Evolutionary conservation across 2,329 filamentous ascomycete species (phyloP).

Genomic region (Macrophomina pseudophaseolina): DNA sequence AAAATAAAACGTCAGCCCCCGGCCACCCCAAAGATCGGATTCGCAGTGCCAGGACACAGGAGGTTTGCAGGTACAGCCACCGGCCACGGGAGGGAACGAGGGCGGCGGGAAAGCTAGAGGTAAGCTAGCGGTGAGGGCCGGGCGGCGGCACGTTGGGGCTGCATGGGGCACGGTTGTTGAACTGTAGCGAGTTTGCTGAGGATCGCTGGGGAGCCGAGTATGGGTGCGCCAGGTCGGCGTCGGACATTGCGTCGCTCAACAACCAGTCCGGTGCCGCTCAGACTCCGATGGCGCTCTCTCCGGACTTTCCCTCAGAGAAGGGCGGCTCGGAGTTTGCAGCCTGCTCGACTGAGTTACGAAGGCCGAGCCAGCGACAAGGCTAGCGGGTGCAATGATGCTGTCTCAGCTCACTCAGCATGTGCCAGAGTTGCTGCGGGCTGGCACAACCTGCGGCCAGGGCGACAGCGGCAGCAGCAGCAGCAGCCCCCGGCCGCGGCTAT

Average conservation of each 20-base stretch:
- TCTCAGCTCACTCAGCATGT: constrained; percentile 23
- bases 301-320: background rate
- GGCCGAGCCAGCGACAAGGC: constrained; percentile 14
- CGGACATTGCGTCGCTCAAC: constrained; percentile 25
- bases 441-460: background rate
- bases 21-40: constrained; percentile 3
- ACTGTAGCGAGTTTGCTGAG: constrained; percentile 19
- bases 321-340: background rate
- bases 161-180: constrained; percentile 21
- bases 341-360: background rate
- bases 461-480: constrained; percentile 2
- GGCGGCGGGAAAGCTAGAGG: constrained; percentile 15
- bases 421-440: background rate
- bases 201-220: constrained; percentile 25
- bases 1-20: constrained; percentile 4
- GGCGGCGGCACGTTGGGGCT: constrained; percentile 24
- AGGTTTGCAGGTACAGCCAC: background rate
- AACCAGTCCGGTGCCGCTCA: constrained; percentile 4
- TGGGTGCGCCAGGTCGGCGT: constrained; percentile 19
- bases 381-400: constrained; percentile 1
- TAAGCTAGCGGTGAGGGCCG: constrained; percentile 24
- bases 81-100: background rate
- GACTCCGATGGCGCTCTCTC: constrained; percentile 17
- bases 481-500: constrained; percentile 6
- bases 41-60: background rate